Evolutionary conservation across 1,139 yeast genomes (phyloP), one percentile per base, ranked within the genome.

Genomic region (Suhomyces chickasaworum): DNA sequence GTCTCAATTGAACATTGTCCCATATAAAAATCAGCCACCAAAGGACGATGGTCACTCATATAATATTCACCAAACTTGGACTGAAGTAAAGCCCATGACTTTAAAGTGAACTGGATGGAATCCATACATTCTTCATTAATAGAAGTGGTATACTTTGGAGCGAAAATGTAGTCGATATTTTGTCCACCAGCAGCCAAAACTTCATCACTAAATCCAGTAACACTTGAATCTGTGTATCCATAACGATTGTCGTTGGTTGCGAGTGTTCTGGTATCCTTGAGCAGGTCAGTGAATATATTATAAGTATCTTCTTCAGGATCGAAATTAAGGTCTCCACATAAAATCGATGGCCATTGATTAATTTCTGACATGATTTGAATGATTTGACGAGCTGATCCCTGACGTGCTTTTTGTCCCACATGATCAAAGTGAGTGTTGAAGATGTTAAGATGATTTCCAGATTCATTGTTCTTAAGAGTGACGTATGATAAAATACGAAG

Each of bases 371-470:
- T 71, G 45, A 65, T 66, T n/a, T 65, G 57, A 20, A 71, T 63
- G 37, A 80, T 76, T 44, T 79, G 61, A 49, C 68, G 60, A 13
- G 81, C 77, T 22, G 81, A 71, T 48, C 77, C 71, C 33, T 65
- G 56, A 37, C 84, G 61, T 1, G 85, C 80, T 7, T 51, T 53
- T 1, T 53, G 59, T 2, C 86, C 86, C 32, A 64, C 59, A 50
- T 80, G 83, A 56, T 81, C 86, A 55, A 79, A 71, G 58, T 81
- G 85, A 7, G 85, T 80, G 57, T 78, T 78, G 61, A 76, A 77
- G 15, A 78, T 69, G 49, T 79, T 78, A 46, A 68, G 48, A 42
- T 59, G 57, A 39, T 66, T 64, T 3, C 56, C 59, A 1, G 69
- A 60, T 0, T 48, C 46, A 34, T 50, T 57, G 47, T 66, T 68